phyloP scores from a whole-genome alignment of 495 filamentous ascomycete species.

The Trichoderma parareesei region DNA sequence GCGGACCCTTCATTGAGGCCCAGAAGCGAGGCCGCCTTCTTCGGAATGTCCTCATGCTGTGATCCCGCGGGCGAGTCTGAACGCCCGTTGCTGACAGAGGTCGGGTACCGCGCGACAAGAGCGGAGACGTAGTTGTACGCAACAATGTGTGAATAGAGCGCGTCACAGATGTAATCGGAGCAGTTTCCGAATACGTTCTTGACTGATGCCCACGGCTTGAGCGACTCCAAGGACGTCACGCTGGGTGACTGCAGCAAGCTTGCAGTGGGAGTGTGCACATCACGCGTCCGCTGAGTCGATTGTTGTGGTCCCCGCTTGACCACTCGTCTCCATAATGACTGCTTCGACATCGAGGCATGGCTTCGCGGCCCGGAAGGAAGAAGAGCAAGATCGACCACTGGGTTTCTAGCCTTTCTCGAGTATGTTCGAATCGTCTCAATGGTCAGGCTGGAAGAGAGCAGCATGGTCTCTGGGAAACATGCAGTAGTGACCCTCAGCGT shows the following conservation, averaged over 20 bases:
- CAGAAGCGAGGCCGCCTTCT: conserved; percentile 8
- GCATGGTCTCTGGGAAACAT: conserved; percentile 41
- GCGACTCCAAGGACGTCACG: conserved; percentile 15
- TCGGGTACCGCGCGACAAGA: conserved; percentile 2
- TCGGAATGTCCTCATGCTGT: conserved; percentile 10
- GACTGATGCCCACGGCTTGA: conserved; percentile 38
- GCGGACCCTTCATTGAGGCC: not conserved
- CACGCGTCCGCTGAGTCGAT: conserved; percentile 14
- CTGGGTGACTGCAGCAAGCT: conserved; percentile 1
- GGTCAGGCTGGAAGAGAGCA: conserved; percentile 34
- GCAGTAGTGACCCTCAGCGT: conserved; percentile 31
- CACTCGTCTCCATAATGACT: conserved; percentile 9
- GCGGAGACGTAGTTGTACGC: conserved; percentile 50
- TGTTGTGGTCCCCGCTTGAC: conserved; percentile 14
- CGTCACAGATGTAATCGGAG: conserved; percentile 47
- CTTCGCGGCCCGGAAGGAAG: not conserved
- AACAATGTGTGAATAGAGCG: conserved; percentile 56
- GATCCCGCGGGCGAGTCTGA: not conserved
- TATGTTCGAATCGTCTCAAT: conserved; percentile 40
- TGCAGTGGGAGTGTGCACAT: conserved; percentile 1
- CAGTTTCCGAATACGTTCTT: conserved; percentile 50
- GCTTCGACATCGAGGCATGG: not conserved
- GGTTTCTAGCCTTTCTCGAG: conserved; percentile 32
- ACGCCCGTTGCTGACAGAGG: not conserved
- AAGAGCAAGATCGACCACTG: not conserved